Evolutionary conservation across 148 eudicot genomes (phyloP), one percentile per base, ranked within the genome.

Genomic region (Rheum nobile): DNA sequence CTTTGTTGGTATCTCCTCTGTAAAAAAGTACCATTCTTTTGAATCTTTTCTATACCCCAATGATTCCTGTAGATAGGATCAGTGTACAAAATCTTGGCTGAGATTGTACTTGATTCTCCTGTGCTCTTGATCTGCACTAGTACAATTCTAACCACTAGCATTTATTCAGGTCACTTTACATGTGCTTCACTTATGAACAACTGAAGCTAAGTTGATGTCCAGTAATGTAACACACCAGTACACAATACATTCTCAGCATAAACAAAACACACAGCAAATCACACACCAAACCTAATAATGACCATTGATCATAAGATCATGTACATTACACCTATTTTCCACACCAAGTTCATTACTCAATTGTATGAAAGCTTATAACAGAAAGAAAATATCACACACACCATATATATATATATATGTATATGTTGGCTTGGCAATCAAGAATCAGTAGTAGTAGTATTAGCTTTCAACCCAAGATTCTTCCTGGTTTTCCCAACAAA

Each of bases 401-500:
- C n/a, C n/a, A n/a, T n/a, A n/a, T n/a, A n/a, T n/a, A n/a, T n/a
- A n/a, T n/a, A n/a, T n/a, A n/a, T n/a, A n/a, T n/a, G n/a, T n/a
- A n/a, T n/a, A n/a, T n/a, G n/a, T n/a, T n/a, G n/a, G n/a, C n/a
- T 28, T 8, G 74, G 74, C 12, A 31, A 11, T 73, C 61, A 52
- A 21, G 26, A 52, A 32, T 14, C 12, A 17, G 10, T 13, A 6
- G 9, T n/a, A 14, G 39, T 44, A 34, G 17, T 22, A 67, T 67
- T 48, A 61, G 83, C 71, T 24, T 81, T 78, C 72, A 87, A 73
- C 34, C 88, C 90, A 46, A 81, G 71, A 34, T 74, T 73, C 69
- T 78, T 85, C 83, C 88, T 84, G 17, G 82, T 83, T 76, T 81
- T 87, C 29, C 88, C 90, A 10, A 87, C 88, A 41, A 77, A 84